Percentiles rank a stretch among this genome's conserved stretches.
Conservation (phyloP, 495 filamentous ascomycete species). For the Bombardia bombarda region DNA sequence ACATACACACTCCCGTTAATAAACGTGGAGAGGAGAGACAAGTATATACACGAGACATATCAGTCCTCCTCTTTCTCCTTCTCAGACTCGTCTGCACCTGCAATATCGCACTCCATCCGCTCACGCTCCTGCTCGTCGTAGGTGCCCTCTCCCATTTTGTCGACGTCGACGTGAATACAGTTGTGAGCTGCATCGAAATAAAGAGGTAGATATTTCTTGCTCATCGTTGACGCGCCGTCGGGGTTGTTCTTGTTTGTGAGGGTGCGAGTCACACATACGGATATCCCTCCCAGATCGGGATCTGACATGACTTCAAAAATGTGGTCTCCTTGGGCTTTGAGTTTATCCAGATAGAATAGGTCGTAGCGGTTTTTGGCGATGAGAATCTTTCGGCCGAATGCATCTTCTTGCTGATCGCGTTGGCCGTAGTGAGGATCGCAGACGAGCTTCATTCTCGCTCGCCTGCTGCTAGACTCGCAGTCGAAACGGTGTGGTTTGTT, state of each 20-base stretch:
- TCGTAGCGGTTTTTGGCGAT: background rate
- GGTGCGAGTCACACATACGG: background rate
- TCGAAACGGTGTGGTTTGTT: background rate
- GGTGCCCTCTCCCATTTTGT: background rate
- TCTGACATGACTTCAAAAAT: too few species aligned
- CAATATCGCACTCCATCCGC: too few species aligned
- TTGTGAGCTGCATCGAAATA: constrained; percentile 7
- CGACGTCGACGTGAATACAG: constrained; percentile 4
- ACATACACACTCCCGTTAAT: too few species aligned
- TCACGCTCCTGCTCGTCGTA: background rate
- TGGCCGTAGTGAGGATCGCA: constrained; percentile 4
- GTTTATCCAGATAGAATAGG: background rate
- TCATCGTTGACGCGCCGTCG: too few species aligned
- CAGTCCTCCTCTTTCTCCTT: too few species aligned
- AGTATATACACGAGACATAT: too few species aligned
- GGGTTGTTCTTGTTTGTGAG: background rate
- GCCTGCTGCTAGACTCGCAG: background rate
- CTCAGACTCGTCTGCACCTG: too few species aligned
- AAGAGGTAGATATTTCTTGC: constrained; percentile 1
- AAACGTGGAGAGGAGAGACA: too few species aligned
- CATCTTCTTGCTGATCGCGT: background rate
- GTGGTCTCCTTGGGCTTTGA: background rate
- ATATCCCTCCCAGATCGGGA: background rate
- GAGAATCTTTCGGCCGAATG: background rate
- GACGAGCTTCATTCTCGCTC: background rate